These are phyloP conservation scores for Stephanodiscus triporus DNA, from an alignment of 108 stramenopile species.

Conservation along the genomic window DNA sequence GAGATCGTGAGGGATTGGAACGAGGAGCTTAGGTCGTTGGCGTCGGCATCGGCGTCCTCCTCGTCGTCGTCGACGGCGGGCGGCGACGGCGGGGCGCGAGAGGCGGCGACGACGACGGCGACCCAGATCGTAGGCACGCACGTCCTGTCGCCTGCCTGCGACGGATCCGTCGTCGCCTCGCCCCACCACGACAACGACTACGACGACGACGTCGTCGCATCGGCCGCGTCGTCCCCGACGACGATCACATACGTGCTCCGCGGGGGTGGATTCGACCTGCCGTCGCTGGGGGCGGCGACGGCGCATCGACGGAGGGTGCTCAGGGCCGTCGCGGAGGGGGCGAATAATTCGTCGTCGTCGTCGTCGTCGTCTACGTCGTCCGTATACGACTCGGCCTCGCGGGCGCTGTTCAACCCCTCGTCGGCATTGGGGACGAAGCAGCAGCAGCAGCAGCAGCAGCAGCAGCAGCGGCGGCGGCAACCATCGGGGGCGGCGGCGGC, in stretches of 20 bases:
- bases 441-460: not conserved
- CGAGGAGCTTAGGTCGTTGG: conserved; percentile 22
- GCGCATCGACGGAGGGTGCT: conserved; percentile 24
- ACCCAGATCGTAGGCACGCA: conserved; percentile 5
- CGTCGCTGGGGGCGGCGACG: conserved; percentile 23
- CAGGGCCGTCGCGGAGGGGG: not conserved
- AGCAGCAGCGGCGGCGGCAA: not conserved
- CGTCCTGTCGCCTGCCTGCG: conserved; percentile 7
- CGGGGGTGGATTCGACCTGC: conserved; percentile 47
- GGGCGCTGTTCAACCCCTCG: not conserved
- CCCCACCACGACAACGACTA: not conserved
- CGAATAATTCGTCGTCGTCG: too few species aligned
- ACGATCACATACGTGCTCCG: conserved; percentile 42
- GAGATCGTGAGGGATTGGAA: conserved; percentile 34
- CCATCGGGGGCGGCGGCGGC: not conserved
- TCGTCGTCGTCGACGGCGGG: not conserved
- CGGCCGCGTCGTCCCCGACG: conserved; percentile 3
- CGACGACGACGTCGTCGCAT: conserved; percentile 2
- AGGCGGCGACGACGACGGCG: not conserved
- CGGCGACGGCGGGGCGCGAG: not conserved
- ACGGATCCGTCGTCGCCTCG: conserved; percentile 2
- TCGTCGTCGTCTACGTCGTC: not conserved
- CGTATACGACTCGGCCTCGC: not conserved
- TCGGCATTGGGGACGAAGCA: not conserved
- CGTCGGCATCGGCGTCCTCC: not conserved